Conservation (phyloP, 2,329 filamentous ascomycete species). For the Colletotrichum sp. region DNA sequence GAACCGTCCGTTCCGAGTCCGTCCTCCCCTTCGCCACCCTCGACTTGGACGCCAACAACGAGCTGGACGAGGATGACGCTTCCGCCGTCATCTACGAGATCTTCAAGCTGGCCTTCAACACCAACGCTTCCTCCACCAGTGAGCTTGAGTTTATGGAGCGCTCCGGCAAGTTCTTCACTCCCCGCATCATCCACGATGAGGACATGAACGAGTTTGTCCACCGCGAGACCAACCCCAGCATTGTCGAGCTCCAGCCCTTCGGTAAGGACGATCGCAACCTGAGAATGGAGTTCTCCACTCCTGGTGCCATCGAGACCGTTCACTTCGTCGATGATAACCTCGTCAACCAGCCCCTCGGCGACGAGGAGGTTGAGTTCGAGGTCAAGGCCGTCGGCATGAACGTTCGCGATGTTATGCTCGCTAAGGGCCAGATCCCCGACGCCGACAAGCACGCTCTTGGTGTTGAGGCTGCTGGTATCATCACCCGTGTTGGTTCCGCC, state of each 20-base stretch:
- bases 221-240: conserved; percentile 42
- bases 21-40: conserved; percentile 48
- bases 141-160: conserved; percentile 50
- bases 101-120: conserved; percentile 39
- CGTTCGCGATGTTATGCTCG: conserved; percentile 50
- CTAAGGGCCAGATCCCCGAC: conserved; percentile 41
- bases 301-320: conserved; percentile 42
- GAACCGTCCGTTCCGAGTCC: conserved; percentile 52
- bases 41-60: conserved; percentile 45
- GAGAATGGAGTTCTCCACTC: conserved; percentile 41
- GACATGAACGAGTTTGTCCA: conserved; percentile 48
- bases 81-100: conserved; percentile 39
- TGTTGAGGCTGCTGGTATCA: conserved; percentile 36
- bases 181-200: conserved; percentile 41
- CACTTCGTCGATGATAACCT: conserved; percentile 43
- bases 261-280: conserved; percentile 34
- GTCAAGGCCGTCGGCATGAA: conserved; percentile 50
- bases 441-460: conserved; percentile 30
- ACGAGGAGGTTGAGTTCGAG: conserved; percentile 46
- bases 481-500: conserved; percentile 34
- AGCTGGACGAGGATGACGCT: conserved; percentile 30
- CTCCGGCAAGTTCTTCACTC: conserved; percentile 41
- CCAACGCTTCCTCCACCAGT: conserved; percentile 31
- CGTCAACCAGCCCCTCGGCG: conserved; percentile 29
- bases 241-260: conserved; percentile 44